Base-by-base conservation (phyloP, 140 eudicot genomes). In the Artemisia princeps region DNA sequence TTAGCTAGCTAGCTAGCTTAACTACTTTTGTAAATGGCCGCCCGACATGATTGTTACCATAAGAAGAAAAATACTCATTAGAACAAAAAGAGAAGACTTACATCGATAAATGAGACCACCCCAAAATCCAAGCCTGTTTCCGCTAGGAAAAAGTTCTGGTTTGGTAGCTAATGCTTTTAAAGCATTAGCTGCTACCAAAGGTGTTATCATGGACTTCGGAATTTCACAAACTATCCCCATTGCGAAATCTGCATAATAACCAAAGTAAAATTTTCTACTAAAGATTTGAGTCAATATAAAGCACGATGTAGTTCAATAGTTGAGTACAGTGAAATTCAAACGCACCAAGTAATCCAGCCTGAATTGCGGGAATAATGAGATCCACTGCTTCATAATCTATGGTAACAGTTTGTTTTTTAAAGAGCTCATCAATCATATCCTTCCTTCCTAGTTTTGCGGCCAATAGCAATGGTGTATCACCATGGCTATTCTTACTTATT, bases 351-450 rank as follows among this genome's bases (percentile, higher is more conserved):
- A 28, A 50, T 33, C 52, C 68, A 9, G 75, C 54, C 51, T n/a
- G 20, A 49, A 71, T 12, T n/a, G 75, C 50, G 9, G 10, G 44
- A 71, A 40, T 60, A 60, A 71, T 60, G 12, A 71, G 69, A 33
- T 30, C 0, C 28, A 2, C 28, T 2, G 28, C 0, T 24, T 24
- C 28, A 24, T 2, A 0, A 24, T 24, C 3, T 24, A 2, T 0
- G 2, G 3, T 24, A 24, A 24, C 0, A 2, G 3, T 24, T 0
- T 24, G 0, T 24, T 24, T 24, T 0, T 2, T 2, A 24, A 24
- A 24, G 28, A 24, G 3, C 28, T 24, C 3, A 22, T 42, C 62
- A 59, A 64, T 3, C 11, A 55, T 45, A 10, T 64, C 56, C 56
- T 45, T 45, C 6, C 46, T 10, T 19, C 72, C 72, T 54, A 54